A percentile compares a stretch with the other conserved stretches of the same genome.
phyloP scores from a whole-genome alignment of 495 filamentous ascomycete genomes.

The Hypoxylon lenormandii region DNA sequence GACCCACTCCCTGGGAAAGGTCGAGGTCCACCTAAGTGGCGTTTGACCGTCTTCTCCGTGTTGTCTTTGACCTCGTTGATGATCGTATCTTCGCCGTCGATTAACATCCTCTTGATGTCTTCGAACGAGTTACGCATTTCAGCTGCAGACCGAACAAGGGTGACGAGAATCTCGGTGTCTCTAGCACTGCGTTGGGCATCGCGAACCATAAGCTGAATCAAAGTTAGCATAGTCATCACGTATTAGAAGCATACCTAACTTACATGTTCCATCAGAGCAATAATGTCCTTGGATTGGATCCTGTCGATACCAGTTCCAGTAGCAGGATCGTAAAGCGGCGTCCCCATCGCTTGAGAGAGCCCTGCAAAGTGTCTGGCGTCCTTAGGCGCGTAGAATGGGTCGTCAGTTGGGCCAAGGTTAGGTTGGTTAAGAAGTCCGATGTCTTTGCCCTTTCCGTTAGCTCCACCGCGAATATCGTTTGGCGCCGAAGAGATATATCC shows the following conservation, averaged over 20 bases:
- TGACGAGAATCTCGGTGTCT: slow-evolving; percentile 96
- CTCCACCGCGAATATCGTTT: slow-evolving; percentile 72
- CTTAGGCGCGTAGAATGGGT: slow-evolving; percentile 68
- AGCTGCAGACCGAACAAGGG: slow-evolving; percentile 89
- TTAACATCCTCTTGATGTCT: slow-evolving; percentile 92
- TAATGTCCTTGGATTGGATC: slow-evolving; percentile 96
- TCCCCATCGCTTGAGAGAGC: slow-evolving; percentile 88
- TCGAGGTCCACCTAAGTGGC: slow-evolving; percentile 85
- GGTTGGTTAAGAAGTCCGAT: slow-evolving; percentile 68
- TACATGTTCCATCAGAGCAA: slow-evolving; percentile 96
- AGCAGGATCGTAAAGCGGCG: slow-evolving; percentile 88
- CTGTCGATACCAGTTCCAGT: slow-evolving; percentile 89
- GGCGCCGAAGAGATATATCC: slow-evolving; percentile 89
- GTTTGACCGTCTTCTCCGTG: slow-evolving; percentile 84
- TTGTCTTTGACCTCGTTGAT: slow-evolving; percentile 85
- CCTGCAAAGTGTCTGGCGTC: slow-evolving; percentile 82
- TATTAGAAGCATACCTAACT: slow-evolving; percentile 48
- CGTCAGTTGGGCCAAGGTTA: slow-evolving; percentile 67
- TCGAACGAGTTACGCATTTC: slow-evolving; percentile 98
- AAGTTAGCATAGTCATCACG: slow-evolving; percentile 24
- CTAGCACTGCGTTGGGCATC: slow-evolving; percentile 96
- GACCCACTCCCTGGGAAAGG: slow-evolving; percentile 76
- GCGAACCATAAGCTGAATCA: slow-evolving; percentile 84
- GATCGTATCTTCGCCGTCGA: slow-evolving; percentile 84
- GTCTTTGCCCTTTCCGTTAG: slow-evolving; percentile 65